A percentile compares a stretch with the other conserved stretches of the same genome.
Evolutionary conservation across 2,329 filamentous ascomycete species (phyloP).

Genomic region (Pseudophaeomoniella oleicola): DNA sequence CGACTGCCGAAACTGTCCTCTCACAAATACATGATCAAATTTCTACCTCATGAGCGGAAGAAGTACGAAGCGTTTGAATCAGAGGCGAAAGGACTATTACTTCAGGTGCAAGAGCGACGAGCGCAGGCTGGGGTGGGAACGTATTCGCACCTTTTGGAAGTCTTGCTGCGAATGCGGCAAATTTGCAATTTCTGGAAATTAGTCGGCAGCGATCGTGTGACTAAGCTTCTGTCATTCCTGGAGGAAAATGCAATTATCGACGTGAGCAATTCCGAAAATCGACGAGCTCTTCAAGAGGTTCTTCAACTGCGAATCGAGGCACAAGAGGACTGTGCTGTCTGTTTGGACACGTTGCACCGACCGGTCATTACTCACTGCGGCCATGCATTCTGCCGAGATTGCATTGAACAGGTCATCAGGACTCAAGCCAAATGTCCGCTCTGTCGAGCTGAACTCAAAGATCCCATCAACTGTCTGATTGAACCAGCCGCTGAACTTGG

Average conservation of each 20-base stretch:
- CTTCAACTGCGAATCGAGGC: constrained; percentile 64
- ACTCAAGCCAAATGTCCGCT: constrained; percentile 71
- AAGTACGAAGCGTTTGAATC: constrained; percentile 53
- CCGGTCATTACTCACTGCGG: constrained; percentile 78
- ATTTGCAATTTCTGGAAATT: constrained; percentile 83
- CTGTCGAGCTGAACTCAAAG: constrained; percentile 56
- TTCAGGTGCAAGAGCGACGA: constrained; percentile 36
- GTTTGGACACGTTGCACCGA: constrained; percentile 46
- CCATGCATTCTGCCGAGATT: constrained; percentile 61
- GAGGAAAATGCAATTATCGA: constrained; percentile 53
- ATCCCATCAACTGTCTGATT: constrained; percentile 44
- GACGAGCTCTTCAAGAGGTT: constrained; percentile 56
- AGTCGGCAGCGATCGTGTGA: constrained; percentile 54
- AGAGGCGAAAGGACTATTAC: constrained; percentile 61
- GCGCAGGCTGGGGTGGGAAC: constrained; percentile 31
- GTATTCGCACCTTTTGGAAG: constrained; percentile 66
- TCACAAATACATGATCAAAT: constrained; percentile 60
- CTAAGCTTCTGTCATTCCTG: constrained; percentile 54
- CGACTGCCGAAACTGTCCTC: constrained; percentile 64
- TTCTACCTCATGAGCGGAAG: constrained; percentile 57
- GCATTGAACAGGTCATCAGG: constrained; percentile 61
- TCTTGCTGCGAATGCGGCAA: constrained; percentile 69
- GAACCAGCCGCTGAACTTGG: constrained; percentile 46
- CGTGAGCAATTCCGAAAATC: constrained; percentile 48
- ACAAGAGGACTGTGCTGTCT: constrained; percentile 72